Evolutionary conservation across 106 monocot genomes (phyloP).

Genomic region (Dendrobium nobile): DNA sequence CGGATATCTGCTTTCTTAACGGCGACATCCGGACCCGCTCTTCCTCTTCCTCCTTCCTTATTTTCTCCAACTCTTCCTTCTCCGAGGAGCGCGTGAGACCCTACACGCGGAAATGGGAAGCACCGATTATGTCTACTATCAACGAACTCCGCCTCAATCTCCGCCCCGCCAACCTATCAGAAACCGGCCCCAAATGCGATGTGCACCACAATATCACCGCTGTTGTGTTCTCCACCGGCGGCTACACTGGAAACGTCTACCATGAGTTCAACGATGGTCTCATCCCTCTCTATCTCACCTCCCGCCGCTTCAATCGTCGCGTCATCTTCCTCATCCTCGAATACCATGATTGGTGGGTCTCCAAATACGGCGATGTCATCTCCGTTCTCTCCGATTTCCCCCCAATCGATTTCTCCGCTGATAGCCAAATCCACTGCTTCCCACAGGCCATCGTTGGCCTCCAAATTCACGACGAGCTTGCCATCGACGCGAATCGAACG

Average conservation of each 20-base stretch:
- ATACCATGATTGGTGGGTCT: conserved; percentile 76
- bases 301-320: conserved; percentile 29
- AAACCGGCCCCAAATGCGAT: not conserved
- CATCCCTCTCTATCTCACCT: conserved; percentile 75
- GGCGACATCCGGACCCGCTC: conserved; percentile 44
- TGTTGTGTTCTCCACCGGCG: conserved; percentile 14
- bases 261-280: conserved; percentile 90
- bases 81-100: conserved; percentile 27
- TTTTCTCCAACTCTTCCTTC: conserved; percentile 15
- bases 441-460: conserved; percentile 61
- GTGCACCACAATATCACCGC: conserved; percentile 5
- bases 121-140: conserved; percentile 18
- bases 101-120: conserved; percentile 54
- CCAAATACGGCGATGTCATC: conserved; percentile 65
- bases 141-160: conserved; percentile 13
- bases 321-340: conserved; percentile 67
- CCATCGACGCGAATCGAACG: conserved; percentile 25
- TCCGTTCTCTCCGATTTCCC: conserved; percentile 50
- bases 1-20: conserved; percentile 44
- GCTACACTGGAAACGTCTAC: conserved; percentile 20
- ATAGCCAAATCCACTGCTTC: conserved; percentile 74
- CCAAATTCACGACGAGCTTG: conserved; percentile 66
- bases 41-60: conserved; percentile 30
- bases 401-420: conserved; percentile 56
- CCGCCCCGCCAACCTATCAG: not conserved